Conservation (phyloP, 176 grass and related monocot species). For the Aegilops sharonensis region DNA sequence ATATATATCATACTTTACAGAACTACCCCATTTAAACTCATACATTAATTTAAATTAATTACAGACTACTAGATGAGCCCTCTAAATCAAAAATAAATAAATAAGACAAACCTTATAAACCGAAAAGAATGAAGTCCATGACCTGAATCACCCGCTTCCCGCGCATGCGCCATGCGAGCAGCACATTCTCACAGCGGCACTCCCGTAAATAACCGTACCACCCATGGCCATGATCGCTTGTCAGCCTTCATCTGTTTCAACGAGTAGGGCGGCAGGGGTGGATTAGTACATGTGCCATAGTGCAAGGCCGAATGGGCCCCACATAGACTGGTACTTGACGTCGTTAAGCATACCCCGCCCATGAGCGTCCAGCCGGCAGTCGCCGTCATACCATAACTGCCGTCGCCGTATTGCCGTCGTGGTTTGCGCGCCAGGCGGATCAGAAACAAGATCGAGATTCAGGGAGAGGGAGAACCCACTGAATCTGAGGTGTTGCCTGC, state of each 20-base stretch:
- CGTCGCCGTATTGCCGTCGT: background rate
- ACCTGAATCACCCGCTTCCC: background rate
- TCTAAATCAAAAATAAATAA: no score
- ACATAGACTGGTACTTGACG: background rate
- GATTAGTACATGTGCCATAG: no score
- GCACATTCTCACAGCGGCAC: background rate
- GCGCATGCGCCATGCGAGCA: background rate
- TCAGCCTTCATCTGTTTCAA: background rate
- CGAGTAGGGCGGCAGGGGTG: background rate
- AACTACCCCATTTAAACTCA: no score
- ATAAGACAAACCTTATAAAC: no score
- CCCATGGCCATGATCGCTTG: background rate
- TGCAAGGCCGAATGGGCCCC: no score
- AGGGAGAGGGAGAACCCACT: background rate
- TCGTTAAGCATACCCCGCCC: background rate
- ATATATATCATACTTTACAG: no score
- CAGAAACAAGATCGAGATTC: background rate
- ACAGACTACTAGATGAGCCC: no score
- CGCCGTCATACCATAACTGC: constrained; percentile 21
- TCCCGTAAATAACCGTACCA: background rate
- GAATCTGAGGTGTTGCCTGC: constrained; percentile 33
- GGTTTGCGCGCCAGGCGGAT: constrained; percentile 7
- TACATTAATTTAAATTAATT: no score
- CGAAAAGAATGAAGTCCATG: no score
- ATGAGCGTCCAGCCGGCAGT: background rate